Base-by-base conservation (phyloP, 345 rosid species). In the Eucalyptus urophylla region DNA sequence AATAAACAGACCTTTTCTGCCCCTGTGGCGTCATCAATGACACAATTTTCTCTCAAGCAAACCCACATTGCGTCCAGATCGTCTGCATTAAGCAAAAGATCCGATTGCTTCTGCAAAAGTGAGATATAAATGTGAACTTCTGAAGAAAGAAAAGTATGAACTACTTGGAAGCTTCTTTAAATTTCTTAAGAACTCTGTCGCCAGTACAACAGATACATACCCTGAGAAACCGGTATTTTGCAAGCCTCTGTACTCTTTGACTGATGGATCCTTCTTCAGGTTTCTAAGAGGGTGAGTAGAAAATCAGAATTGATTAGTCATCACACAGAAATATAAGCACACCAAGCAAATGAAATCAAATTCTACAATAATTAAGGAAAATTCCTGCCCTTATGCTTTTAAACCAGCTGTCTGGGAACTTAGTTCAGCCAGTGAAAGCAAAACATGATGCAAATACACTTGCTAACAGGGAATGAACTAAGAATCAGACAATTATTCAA, bases 41-140 rank as follows among this genome's bases (percentile, higher is more conserved):
- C 99, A 93, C 99, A 98, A 88, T 98, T 98, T 91, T 98, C 99
- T 92, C 99, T 95, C 92, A 98, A 93, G 94, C 99, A 98, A 92
- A 93, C 95, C 99, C 99, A 98, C 99, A 98, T 98, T 83, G 99
- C 99, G 94, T 97, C 98, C 90, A 98, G 94, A 92, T 98, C 99
- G 92, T 98, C 99, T 21, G 99, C 97, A 76, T 98, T 98, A 72
- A 97, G 94, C 92, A 98, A 92, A 89, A 96, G 96, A 95, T 98
- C 99, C 9, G 99, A 96, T 94, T 98, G 99, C 90, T 97, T 98
- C 99, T 98, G 98, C 91, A 94, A 88, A 91, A 89, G 88, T 80
- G 67, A 93, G 86, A 54, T 33, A 80, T 86, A 29, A 87, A 90
- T 87, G 90, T 80, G 83, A 45, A 91, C 40, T 62, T 65, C 69